Percentiles rank a stretch among this genome's conserved stretches.
Conservation (phyloP, 2,329 filamentous ascomycete species). For the Emydomyces testavorans region DNA sequence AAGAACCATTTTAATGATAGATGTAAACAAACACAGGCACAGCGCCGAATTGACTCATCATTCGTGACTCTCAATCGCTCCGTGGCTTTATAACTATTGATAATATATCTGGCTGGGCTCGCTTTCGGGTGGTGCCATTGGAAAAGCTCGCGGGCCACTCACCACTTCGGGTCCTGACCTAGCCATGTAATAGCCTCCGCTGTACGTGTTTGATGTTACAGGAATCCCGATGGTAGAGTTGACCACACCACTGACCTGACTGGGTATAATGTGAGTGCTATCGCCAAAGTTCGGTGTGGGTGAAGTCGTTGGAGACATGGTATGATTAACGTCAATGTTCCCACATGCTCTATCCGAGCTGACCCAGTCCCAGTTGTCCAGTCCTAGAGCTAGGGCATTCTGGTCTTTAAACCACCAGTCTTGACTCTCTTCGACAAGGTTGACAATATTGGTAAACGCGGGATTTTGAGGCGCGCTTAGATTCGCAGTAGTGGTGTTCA, state of each 20-base stretch:
- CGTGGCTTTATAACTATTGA: background rate
- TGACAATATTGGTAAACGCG: constrained; percentile 47
- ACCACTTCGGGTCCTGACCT: background rate
- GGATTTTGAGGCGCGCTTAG: constrained; percentile 10
- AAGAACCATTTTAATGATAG: background rate
- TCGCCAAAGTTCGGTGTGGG: background rate
- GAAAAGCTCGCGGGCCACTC: background rate
- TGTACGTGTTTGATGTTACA: background rate
- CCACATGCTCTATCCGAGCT: constrained; percentile 4
- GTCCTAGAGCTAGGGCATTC: constrained; percentile 47
- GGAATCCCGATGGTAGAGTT: background rate
- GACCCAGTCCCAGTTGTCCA: constrained; percentile 42
- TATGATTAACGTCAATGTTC: constrained; percentile 4
- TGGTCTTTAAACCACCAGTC: constrained; percentile 57
- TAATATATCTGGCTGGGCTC: constrained; percentile 9
- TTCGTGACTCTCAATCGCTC: background rate
- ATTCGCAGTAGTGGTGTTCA: background rate
- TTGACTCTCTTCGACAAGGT: constrained; percentile 51
- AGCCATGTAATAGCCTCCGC: background rate
- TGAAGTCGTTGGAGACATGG: constrained; percentile 1
- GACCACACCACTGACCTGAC: background rate
- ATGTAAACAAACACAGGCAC: background rate
- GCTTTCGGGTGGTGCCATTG: background rate
- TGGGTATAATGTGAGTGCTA: background rate
- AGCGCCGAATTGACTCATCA: background rate